phyloP scores from a whole-genome alignment of 2,329 filamentous ascomycete species.

The Cordyceps javanica region DNA sequence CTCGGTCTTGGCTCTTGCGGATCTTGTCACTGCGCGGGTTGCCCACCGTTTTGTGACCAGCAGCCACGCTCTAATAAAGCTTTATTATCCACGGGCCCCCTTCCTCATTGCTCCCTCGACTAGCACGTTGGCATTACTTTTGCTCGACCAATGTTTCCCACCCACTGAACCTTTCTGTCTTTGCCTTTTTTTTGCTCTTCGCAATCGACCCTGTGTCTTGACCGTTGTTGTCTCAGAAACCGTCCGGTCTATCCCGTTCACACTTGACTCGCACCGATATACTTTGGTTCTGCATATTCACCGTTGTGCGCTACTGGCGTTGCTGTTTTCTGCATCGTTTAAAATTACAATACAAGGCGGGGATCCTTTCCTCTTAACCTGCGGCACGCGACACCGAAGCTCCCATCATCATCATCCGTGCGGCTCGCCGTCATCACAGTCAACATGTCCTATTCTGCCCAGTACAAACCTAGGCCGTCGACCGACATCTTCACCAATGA shows the following conservation, averaged over 20 bases:
- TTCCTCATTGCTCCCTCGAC: background rate
- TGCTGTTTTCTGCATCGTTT: background rate
- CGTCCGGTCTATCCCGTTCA: background rate
- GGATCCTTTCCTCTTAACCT: background rate
- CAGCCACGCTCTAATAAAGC: background rate
- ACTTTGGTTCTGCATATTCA: background rate
- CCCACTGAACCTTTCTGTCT: background rate
- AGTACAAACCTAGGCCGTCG: constrained; percentile 32
- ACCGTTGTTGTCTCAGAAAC: background rate
- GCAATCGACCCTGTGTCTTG: background rate
- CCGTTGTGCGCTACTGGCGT: background rate
- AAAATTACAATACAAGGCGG: background rate
- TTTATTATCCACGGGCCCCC: constrained; percentile 11
- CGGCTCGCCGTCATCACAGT: background rate
- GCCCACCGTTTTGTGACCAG: background rate
- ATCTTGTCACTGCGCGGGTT: background rate
- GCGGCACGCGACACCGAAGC: background rate
- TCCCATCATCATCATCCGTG: background rate
- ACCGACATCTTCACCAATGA: constrained; percentile 59
- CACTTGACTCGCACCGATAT: background rate
- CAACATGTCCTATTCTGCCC: constrained; percentile 24
- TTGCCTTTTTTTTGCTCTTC: background rate
- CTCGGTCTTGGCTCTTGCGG: constrained; percentile 1
- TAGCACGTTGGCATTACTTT: constrained; percentile 1
- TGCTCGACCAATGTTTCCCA: background rate